A percentile compares a stretch with the other conserved stretches of the same genome.
Evolutionary conservation across 78 protist species (phyloP).

Genomic region (Creolimax fragrantissima): DNA sequence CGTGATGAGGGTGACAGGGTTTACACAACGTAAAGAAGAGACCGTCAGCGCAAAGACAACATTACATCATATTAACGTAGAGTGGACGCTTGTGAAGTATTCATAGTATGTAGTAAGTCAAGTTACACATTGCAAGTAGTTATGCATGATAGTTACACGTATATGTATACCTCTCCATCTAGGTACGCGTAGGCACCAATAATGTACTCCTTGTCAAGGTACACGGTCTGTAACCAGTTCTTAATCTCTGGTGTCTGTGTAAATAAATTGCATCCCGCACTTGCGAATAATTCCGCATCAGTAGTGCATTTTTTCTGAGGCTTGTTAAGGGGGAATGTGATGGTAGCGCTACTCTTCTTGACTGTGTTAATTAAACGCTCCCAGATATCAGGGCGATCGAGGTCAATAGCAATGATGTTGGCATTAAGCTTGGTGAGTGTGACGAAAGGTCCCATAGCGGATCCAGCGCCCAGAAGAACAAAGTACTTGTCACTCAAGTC

Average conservation of each 20-base stretch:
- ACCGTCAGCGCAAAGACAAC: no score
- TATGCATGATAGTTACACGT: no score
- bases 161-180: no score
- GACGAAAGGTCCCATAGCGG: conserved; percentile 62
- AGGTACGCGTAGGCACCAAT: conserved; percentile 38
- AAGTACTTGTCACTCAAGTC: conserved; percentile 36
- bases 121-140: no score
- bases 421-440: conserved; percentile 46
- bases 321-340: conserved; percentile 34
- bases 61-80: no score
- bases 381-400: conserved; percentile 30
- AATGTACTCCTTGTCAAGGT: background rate
- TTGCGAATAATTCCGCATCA: conserved; percentile 15
- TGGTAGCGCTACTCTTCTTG: conserved; percentile 15
- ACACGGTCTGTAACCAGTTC: conserved; percentile 22
- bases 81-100: no score
- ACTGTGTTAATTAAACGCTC: conserved; percentile 29
- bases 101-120: no score
- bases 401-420: conserved; percentile 44
- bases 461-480: conserved; percentile 55
- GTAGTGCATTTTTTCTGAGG: background rate
- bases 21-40: no score
- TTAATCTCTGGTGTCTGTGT: conserved; percentile 29
- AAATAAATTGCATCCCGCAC: conserved; percentile 43
- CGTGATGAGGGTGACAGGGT: no score